Percentiles rank a stretch among this genome's conserved stretches.
These are phyloP conservation scores for Gracilaria domingensis DNA, from an alignment of 23 red algal genomes.

Conservation along the genomic window DNA sequence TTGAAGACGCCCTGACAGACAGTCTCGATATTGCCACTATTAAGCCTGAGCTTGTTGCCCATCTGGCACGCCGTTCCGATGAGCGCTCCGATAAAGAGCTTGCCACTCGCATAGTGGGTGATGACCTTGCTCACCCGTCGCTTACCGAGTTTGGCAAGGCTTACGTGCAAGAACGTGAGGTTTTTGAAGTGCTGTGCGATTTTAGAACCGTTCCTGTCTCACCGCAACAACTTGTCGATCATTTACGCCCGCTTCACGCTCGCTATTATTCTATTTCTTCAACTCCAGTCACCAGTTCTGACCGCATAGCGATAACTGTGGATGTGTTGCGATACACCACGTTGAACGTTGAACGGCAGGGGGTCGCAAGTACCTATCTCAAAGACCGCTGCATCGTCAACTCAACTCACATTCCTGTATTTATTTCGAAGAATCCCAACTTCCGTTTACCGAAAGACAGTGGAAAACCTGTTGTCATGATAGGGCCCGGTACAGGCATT, in stretches of 20 bases:
- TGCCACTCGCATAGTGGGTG: constrained; percentile 45
- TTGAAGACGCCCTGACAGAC: constrained; percentile 58
- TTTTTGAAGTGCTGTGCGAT: constrained; percentile 77
- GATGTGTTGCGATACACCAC: constrained; percentile 75
- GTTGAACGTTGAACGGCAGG: constrained; percentile 49
- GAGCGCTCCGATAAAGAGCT: constrained; percentile 28
- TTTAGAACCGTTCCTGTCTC: constrained; percentile 65
- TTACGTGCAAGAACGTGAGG: constrained; percentile 64
- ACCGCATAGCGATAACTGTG: constrained; percentile 83
- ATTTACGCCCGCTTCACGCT: constrained; percentile 78
- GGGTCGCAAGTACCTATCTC: constrained; percentile 77
- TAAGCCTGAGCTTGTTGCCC: constrained; percentile 38
- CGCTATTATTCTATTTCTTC: constrained; percentile 98
- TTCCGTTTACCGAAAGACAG: constrained; percentile 84
- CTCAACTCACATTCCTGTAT: constrained; percentile 32
- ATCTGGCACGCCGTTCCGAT: constrained; percentile 8
- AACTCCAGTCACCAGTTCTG: constrained; percentile 60
- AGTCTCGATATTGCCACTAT: constrained; percentile 49
- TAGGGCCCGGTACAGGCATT: constrained; percentile 95
- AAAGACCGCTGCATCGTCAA: constrained; percentile 57
- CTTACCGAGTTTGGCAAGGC: constrained; percentile 20
- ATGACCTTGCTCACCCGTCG: not conserved
- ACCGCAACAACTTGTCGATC: constrained; percentile 67
- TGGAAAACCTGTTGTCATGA: constrained; percentile 81
- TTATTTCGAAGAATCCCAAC: constrained; percentile 68